Conservation (phyloP, 139 green algal genomes). For the Chlorella sp. region DNA sequence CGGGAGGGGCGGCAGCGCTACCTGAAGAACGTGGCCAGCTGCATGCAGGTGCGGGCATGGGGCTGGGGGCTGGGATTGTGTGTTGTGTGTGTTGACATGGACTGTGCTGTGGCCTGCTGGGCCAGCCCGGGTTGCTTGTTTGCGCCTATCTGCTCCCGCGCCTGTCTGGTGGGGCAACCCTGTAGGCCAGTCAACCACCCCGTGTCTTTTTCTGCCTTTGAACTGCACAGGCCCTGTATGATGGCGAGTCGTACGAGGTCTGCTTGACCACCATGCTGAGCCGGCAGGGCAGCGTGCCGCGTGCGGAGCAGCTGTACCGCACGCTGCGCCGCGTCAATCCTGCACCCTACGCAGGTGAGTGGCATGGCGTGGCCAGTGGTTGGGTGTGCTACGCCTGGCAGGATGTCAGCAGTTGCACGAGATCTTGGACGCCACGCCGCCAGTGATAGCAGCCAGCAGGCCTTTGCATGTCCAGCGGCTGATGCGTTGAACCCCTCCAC, state of each 20-base stretch:
- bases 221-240: conserved; percentile 58
- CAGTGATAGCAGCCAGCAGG: too few relatives aligned
- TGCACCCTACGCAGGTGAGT: conserved; percentile 86
- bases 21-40: conserved; percentile 77
- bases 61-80: too few relatives aligned
- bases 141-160: neutral
- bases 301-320: conserved; percentile 76
- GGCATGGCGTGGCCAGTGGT: too few relatives aligned
- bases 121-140: neutral
- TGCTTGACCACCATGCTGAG: conserved; percentile 91
- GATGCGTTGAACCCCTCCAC: neutral
- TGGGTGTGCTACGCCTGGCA: neutral
- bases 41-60: conserved; percentile 50
- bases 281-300: conserved; percentile 8
- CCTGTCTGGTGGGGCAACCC: too few relatives aligned
- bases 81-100: too few relatives aligned
- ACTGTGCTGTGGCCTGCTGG: too few relatives aligned
- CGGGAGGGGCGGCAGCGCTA: conserved; percentile 69
- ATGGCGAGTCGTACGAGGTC: conserved; percentile 97
- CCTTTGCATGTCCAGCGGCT: too few relatives aligned
- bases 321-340: conserved; percentile 90
- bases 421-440: too few relatives aligned
- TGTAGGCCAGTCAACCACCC: too few relatives aligned
- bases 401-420: too few relatives aligned
- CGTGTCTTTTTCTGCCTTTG: neutral